Conservation (phyloP, 768 basidiomycete genomes). For the Ramaria rubella region DNA sequence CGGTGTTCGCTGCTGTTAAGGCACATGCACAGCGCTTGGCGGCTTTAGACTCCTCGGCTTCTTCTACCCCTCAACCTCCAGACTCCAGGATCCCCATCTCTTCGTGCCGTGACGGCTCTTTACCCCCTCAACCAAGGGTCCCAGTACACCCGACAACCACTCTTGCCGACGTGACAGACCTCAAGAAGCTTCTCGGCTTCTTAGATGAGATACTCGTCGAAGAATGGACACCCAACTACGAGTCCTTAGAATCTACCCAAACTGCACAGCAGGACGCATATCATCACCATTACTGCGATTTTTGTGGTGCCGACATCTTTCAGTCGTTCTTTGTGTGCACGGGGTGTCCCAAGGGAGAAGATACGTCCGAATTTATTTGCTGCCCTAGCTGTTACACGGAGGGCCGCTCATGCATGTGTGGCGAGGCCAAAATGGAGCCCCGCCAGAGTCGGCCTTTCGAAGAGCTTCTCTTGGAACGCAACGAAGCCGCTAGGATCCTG, state of each 20-base stretch:
- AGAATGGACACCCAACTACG: conserved; percentile 30
- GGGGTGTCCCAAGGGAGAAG: conserved; percentile 30
- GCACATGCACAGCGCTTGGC: conserved; percentile 23
- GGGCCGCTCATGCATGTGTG: conserved; percentile 66
- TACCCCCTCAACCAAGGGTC: background rate
- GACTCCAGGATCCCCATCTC: background rate
- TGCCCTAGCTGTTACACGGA: conserved; percentile 74
- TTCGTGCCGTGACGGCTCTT: background rate
- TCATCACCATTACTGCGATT: conserved; percentile 56
- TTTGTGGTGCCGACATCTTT: conserved; percentile 77
- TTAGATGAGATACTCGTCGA: conserved; percentile 48
- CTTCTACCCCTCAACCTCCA: background rate
- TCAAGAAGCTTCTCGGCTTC: conserved; percentile 36
- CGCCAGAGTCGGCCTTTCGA: conserved; percentile 49
- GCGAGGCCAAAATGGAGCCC: conserved; percentile 43
- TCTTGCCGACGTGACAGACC: background rate
- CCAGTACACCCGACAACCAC: background rate
- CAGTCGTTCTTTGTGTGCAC: conserved; percentile 74
- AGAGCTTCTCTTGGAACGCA: conserved; percentile 38
- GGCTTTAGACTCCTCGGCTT: background rate
- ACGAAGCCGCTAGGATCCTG: conserved; percentile 28
- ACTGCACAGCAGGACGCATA: conserved; percentile 9
- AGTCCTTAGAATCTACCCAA: conserved; percentile 16
- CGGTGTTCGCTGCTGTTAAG: conserved; percentile 49
- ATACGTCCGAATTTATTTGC: conserved; percentile 31